Evolutionary conservation across 352 stramenopile species (phyloP).

Genomic region (Aphanomyces cochlioides): DNA sequence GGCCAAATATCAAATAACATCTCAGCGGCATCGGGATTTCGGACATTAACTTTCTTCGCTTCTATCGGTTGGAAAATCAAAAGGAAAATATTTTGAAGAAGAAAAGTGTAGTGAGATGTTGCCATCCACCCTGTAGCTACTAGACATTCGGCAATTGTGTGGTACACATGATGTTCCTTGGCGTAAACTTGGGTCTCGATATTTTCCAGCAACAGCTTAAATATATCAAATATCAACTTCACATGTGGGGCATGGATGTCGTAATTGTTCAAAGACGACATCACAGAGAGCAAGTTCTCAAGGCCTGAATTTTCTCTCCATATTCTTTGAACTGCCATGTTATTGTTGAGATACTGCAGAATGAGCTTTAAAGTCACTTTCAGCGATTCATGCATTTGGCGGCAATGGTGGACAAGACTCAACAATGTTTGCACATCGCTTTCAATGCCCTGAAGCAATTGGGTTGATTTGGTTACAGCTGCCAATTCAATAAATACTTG

Average conservation of each 20-base stretch:
- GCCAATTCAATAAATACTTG: conserved; percentile 44
- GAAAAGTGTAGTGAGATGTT: neutral
- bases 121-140: neutral
- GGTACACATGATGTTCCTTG: neutral
- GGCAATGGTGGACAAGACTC: conserved; percentile 46
- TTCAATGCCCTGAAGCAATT: conserved; percentile 49
- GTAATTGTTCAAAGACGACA: conserved; percentile 28
- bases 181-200: neutral
- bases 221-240: neutral
- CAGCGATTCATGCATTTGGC: conserved; percentile 38
- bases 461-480: conserved; percentile 19
- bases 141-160: neutral
- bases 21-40: neutral
- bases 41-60: conserved; percentile 31
- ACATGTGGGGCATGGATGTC: neutral
- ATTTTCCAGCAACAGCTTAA: neutral
- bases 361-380: neutral
- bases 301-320: conserved; percentile 30
- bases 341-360: conserved; percentile 1
- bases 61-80: conserved; percentile 41
- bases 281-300: conserved; percentile 47
- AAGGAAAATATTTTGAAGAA: conserved; percentile 38
- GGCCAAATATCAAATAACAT: conserved; percentile 33
- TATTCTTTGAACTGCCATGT: conserved; percentile 1
- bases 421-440: conserved; percentile 56